A percentile compares a stretch with the other conserved stretches of the same genome.
These are phyloP conservation scores for Hanseniaspora guilliermondii DNA, from an alignment of 805 yeast genomes.

Conservation along the genomic window DNA sequence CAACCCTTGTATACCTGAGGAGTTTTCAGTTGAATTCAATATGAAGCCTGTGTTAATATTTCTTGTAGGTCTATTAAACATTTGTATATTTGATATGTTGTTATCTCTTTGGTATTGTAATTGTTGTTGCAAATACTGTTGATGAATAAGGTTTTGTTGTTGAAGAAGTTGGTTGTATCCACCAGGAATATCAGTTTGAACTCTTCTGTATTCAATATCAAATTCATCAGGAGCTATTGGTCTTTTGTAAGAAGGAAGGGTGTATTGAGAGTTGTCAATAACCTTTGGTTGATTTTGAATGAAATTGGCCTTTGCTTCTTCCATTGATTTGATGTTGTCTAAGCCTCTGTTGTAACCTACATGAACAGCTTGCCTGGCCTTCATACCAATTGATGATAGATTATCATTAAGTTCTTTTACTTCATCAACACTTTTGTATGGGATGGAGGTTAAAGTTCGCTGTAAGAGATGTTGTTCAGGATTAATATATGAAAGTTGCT, in stretches of 20 bases:
- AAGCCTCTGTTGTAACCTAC: slow-evolving; percentile 40
- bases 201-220: slow-evolving; percentile 12
- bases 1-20: slow-evolving; percentile 4
- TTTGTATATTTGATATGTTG: background rate
- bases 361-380: slow-evolving; percentile 53
- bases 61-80: slow-evolving; percentile 8
- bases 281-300: slow-evolving; percentile 2
- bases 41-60: slow-evolving; percentile 11
- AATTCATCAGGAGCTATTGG: slow-evolving; percentile 4
- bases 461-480: slow-evolving; percentile 9
- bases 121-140: slow-evolving; percentile 10
- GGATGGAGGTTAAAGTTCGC: slow-evolving; percentile 1
- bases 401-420: slow-evolving; percentile 17
- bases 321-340: background rate
- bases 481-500: background rate
- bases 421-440: background rate
- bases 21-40: background rate
- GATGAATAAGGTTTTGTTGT: slow-evolving; percentile 1
- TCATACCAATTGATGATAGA: slow-evolving; percentile 53
- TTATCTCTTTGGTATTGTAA: slow-evolving; percentile 6
- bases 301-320: background rate
- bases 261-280: slow-evolving; percentile 4
- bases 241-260: slow-evolving; percentile 12
- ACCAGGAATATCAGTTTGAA: slow-evolving; percentile 13
- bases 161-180: slow-evolving; percentile 9